These are phyloP conservation scores for Atalantia buxifolia DNA, from an alignment of 345 rosid species.

Conservation along the genomic window DNA sequence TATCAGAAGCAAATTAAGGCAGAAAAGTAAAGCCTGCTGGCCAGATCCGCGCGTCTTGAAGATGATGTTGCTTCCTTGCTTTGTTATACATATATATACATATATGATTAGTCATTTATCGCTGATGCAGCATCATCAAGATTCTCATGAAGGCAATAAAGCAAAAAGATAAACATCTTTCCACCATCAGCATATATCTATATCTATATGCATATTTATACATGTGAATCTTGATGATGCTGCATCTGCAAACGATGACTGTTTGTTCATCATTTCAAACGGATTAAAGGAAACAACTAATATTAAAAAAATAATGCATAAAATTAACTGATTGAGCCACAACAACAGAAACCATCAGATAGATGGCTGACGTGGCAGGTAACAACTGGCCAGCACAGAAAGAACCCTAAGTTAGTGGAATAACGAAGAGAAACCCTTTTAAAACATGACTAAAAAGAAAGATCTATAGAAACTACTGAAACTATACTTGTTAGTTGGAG, in stretches of 20 bases:
- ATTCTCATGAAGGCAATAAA: constrained; percentile 41
- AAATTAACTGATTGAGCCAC: neutral
- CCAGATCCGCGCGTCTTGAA: constrained; percentile 2
- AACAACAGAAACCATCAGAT: no score
- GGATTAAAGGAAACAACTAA: neutral
- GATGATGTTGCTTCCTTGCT: neutral
- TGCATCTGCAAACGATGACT: constrained; percentile 65
- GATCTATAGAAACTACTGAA: no score
- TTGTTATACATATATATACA: neutral
- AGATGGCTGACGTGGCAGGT: no score
- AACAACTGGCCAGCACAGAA: neutral
- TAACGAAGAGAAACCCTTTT: neutral
- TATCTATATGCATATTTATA: no score
- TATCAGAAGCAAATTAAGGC: neutral
- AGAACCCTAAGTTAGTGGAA: neutral
- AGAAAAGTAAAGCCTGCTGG: neutral
- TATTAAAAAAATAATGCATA: neutral
- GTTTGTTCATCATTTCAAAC: neutral
- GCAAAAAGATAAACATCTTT: neutral
- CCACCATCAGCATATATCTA: constrained; percentile 13
- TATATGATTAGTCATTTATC: constrained; percentile 37
- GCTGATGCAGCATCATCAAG: constrained; percentile 93
- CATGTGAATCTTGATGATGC: constrained; percentile 70
- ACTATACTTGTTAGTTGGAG: no score
- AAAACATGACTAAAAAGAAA: neutral